These are phyloP conservation scores for Trichoderma citrinoviride DNA, from an alignment of 2,329 filamentous ascomycete genomes.

Conservation along the genomic window DNA sequence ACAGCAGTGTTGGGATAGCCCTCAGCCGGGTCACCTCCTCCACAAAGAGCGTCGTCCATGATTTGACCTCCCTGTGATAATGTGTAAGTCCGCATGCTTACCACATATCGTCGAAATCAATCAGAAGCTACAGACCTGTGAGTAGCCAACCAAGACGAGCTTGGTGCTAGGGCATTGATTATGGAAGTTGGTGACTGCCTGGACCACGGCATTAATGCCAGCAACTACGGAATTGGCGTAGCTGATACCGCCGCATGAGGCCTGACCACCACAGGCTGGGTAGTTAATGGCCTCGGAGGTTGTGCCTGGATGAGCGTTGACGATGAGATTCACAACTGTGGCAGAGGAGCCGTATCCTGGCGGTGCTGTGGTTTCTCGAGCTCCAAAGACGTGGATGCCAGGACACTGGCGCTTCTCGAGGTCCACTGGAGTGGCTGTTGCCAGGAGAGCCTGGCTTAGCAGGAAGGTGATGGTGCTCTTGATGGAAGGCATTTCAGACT, in stretches of 20 bases:
- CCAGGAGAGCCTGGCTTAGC: constrained; percentile 15
- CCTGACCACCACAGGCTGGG: constrained; percentile 62
- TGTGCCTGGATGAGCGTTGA: constrained; percentile 47
- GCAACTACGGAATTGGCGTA: constrained; percentile 52
- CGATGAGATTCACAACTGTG: constrained; percentile 50
- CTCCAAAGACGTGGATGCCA: constrained; percentile 45
- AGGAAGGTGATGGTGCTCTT: neutral
- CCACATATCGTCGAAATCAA: neutral
- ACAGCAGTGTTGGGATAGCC: constrained; percentile 45
- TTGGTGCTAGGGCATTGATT: constrained; percentile 54
- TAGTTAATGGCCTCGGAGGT: constrained; percentile 56
- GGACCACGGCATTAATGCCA: constrained; percentile 15
- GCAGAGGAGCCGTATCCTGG: constrained; percentile 52
- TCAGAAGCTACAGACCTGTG: constrained; percentile 44
- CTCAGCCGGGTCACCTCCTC: constrained; percentile 51
- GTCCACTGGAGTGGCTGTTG: neutral
- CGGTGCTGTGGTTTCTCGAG: constrained; percentile 48
- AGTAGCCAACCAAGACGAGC: constrained; percentile 61
- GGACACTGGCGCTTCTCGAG: constrained; percentile 21
- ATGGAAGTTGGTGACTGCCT: constrained; percentile 56
- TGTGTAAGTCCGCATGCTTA: neutral
- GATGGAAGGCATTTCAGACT: constrained; percentile 5
- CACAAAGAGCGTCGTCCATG: constrained; percentile 61
- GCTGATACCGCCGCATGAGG: constrained; percentile 55
- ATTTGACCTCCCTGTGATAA: constrained; percentile 54